Evolutionary conservation across 2,329 filamentous ascomycete species (phyloP).

Genomic region (Colletotrichum sp.): DNA sequence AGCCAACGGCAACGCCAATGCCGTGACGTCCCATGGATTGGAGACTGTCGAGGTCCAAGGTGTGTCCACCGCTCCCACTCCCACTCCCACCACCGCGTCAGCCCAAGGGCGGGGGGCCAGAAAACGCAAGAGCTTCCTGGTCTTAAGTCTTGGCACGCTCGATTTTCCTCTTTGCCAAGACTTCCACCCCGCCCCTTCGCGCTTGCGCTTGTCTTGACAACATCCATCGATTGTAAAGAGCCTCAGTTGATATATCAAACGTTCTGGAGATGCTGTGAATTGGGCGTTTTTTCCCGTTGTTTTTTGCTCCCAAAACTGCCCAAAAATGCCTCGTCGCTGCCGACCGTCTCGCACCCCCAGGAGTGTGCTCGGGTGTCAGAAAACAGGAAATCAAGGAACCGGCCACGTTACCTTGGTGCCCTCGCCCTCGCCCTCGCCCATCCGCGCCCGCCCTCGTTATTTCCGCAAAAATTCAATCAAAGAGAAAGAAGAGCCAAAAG

Average conservation of each 20-base stretch:
- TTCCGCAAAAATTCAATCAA: conserved; percentile 8
- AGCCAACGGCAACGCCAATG: conserved; percentile 4
- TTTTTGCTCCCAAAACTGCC: conserved; percentile 8
- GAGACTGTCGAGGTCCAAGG: background rate
- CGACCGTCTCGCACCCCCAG: background rate
- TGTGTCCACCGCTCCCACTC: background rate
- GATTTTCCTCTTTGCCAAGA: conserved; percentile 21
- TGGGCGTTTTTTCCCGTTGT: conserved; percentile 10
- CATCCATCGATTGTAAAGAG: conserved; percentile 18
- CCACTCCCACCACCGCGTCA: conserved; percentile 19
- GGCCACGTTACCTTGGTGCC: conserved; percentile 8
- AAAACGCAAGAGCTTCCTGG: conserved; percentile 19
- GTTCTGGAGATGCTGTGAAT: background rate
- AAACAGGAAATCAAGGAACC: conserved; percentile 12
- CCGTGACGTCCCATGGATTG: background rate
- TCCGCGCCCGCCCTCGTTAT: conserved; percentile 7
- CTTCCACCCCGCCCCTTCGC: conserved; percentile 22
- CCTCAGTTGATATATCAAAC: conserved; percentile 4
- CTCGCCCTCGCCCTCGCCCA: background rate
- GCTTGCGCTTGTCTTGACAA: conserved; percentile 22
- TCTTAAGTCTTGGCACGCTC: conserved; percentile 17
- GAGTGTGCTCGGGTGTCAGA: conserved; percentile 10
- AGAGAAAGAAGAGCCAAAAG: background rate
- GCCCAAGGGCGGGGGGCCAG: conserved; percentile 14
- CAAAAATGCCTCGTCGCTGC: background rate